Evolutionary conservation across 441 rosid genomes (phyloP), one percentile per base, ranked within the genome.

Genomic region (Lepidium campestre): DNA sequence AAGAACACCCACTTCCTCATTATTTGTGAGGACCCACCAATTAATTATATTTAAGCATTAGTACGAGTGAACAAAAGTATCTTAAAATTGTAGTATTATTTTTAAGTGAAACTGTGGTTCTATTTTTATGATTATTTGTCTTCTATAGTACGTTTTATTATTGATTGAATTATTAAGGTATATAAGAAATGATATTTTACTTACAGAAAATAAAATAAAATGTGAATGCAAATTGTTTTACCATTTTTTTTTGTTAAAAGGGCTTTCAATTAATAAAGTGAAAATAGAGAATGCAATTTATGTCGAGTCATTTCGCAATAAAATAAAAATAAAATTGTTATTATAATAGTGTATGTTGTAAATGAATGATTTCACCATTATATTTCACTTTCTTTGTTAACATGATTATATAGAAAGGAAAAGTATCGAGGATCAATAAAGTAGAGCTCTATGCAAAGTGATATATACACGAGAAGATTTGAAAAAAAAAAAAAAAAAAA

Each of bases 371-470:
- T 54, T 32, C 61, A 29, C 31, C 34, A 40, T 40, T 50, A 39
- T 40, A 31, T 49, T 62, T 42, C 3, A 62, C 19, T 18, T 45
- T 65, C 11, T 2, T 32, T 25, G 2, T 18, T 7, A 19, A 34
- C 49, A 36, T 5, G 34, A 62, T 27, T 35, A 35, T 34, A 35
- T 50, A 36, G 13, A 57, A 72, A 66, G 50, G 17, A 17, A 27
- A 73, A 45, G 68, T 52, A 56, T 7, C 20, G 47, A 72, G 54
- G 48, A 48, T 65, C 42, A 11, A 31, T 59, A 25, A 65, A 52
- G 65, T 11, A 59, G 44, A 50, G 48, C 46, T 70, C 5, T 57
- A 39, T 40, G 57, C 36, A 72, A 72, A 49, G 76, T 42, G 56
- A 42, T 57, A 49, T 57, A 49, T 4, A 27, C 27, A 40, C 9